These are phyloP conservation scores for Rhizopogon rudus DNA, from an alignment of 768 basidiomycete genomes.

Conservation along the genomic window DNA sequence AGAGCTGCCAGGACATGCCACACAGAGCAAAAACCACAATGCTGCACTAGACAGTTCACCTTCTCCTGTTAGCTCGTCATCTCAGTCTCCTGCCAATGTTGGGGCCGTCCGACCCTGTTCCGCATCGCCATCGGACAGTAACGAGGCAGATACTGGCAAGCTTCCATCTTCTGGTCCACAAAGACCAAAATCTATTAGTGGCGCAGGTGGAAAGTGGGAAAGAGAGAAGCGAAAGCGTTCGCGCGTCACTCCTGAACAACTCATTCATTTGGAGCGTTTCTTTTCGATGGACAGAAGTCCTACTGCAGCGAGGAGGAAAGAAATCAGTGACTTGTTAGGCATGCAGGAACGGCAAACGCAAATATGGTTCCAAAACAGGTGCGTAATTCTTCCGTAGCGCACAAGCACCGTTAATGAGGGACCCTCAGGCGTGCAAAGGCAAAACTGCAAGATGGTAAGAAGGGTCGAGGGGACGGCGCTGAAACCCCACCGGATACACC, in stretches of 20 bases:
- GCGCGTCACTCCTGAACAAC: constrained; percentile 75
- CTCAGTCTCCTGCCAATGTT: constrained; percentile 26
- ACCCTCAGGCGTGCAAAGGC: constrained; percentile 71
- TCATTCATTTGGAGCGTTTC: constrained; percentile 67
- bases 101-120: constrained; percentile 15
- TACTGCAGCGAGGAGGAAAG: constrained; percentile 62
- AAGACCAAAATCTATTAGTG: constrained; percentile 27
- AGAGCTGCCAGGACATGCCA: constrained; percentile 16
- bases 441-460: constrained; percentile 63
- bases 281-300: constrained; percentile 70
- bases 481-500: constrained; percentile 43
- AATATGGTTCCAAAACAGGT: constrained; percentile 88
- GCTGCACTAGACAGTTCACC: constrained; percentile 14
- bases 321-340: constrained; percentile 68
- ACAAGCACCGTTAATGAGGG: constrained; percentile 1
- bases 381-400: background rate
- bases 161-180: constrained; percentile 32
- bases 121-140: constrained; percentile 18
- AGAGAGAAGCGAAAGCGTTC: constrained; percentile 70
- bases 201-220: constrained; percentile 23
- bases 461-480: constrained; percentile 28
- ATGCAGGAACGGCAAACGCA: constrained; percentile 88
- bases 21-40: constrained; percentile 19
- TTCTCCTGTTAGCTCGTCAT: constrained; percentile 24
- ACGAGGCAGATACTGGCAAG: constrained; percentile 25